Percentiles rank a stretch among this genome's conserved stretches.
phyloP scores from a whole-genome alignment of 495 filamentous ascomycete genomes.

The Penicillium taxi region DNA sequence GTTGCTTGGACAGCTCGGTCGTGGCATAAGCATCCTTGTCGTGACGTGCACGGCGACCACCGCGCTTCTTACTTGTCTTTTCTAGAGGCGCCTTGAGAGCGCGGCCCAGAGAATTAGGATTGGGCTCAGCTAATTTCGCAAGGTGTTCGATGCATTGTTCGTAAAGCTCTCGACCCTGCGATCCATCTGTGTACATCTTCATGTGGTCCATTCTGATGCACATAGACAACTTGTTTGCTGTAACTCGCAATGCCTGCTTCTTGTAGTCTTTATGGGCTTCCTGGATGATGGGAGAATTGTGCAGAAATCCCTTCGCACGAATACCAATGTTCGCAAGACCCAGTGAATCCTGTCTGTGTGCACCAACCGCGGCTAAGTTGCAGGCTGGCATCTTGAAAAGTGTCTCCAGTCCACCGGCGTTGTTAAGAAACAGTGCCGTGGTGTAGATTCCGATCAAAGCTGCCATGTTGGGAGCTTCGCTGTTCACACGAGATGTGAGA shows the following conservation, averaged over 20 bases:
- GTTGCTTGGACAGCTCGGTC: constrained; percentile 93
- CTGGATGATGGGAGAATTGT: constrained; percentile 79
- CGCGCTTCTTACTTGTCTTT: constrained; percentile 88
- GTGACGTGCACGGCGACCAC: constrained; percentile 83
- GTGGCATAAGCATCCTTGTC: constrained; percentile 96
- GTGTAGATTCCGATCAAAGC: constrained; percentile 88
- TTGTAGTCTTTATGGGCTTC: constrained; percentile 79
- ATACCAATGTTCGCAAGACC: constrained; percentile 92
- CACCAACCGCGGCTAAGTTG: constrained; percentile 83
- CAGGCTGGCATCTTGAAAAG: constrained; percentile 88
- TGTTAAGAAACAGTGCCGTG: constrained; percentile 92
- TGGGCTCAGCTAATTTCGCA: constrained; percentile 92
- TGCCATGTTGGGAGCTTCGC: constrained; percentile 94
- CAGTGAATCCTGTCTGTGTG: constrained; percentile 71
- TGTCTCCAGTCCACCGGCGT: constrained; percentile 77
- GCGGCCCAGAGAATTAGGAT: constrained; percentile 78
- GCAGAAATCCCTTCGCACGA: constrained; percentile 87
- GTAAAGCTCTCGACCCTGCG: constrained; percentile 74
- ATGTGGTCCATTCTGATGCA: constrained; percentile 83
- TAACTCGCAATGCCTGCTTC: constrained; percentile 91
- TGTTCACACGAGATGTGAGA: constrained; percentile 93
- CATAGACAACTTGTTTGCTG: constrained; percentile 85
- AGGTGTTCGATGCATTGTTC: constrained; percentile 75
- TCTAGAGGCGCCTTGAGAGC: constrained; percentile 93
- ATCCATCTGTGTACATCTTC: constrained; percentile 75